Base-by-base conservation (phyloP, 306 rosid genomes). In the Medicago arabica region DNA sequence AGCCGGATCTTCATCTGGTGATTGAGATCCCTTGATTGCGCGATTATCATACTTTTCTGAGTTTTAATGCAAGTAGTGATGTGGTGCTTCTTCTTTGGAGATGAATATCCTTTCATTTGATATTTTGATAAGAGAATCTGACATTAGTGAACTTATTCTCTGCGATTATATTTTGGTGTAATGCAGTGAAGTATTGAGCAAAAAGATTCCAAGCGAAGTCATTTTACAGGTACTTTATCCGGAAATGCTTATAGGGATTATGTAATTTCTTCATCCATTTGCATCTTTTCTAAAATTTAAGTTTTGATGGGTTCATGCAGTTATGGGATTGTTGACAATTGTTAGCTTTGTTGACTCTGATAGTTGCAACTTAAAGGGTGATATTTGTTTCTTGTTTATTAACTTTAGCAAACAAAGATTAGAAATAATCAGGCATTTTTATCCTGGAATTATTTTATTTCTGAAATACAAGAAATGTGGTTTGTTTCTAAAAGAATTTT, bases 111-210 rank as follows among this genome's bases (percentile, higher is more conserved):
- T 16, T 58, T 57, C 19, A 38, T 55, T 71, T 63, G 60, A 57
- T 39, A 34, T 63, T 66, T 46, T 59, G 21, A 70, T 74, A 44
- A 76, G 71, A 47, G 75, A 64, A 11, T 68, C 40, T 12, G 38
- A 34, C 14, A 19, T 65, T 59, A 50, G 2, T 19, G 31, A 23
- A 61, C 53, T 65, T 46, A 74, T 49, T 60, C 53, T 31, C 17
- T 54, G 46, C 57, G 51, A 12, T 47, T 73, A 11, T 55, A 16
- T 83, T 55, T 66, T 62, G 61, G 62, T 57, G 12, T 65, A 85
- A 62, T 84, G 89, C 95, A 94, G 97, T 80, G 88, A 92, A 84
- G 96, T 94, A 47, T 79, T 94, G 18, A 83, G 74, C 77, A 86
- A 88, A 15, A 63, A 85, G 79, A 95, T 94, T 87, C 97, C 97